Conservation (phyloP, 306 rosid species). For the Bauhinia variegata region DNA sequence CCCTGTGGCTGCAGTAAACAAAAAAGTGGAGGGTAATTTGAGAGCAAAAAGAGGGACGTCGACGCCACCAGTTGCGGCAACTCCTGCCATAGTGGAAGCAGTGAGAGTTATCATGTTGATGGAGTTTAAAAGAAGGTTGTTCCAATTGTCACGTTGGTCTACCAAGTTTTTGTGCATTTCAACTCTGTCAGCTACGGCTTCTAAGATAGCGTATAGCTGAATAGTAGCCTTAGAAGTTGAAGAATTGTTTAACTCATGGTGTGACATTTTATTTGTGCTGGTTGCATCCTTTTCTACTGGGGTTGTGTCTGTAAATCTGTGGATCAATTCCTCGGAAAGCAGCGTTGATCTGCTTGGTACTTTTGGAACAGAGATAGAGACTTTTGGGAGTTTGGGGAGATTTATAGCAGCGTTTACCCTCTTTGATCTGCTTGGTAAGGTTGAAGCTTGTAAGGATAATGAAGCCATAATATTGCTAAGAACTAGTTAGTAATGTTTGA, state of each 20-base stretch:
- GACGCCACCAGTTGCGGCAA: slow-evolving; percentile 29
- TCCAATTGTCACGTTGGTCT: slow-evolving; percentile 67
- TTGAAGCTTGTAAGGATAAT: background rate
- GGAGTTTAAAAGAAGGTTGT: slow-evolving; percentile 60
- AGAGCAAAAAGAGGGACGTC: slow-evolving; percentile 39
- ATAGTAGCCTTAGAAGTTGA: background rate
- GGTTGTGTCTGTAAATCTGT: slow-evolving; percentile 12
- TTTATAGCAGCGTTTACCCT: background rate
- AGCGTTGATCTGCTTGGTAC: background rate
- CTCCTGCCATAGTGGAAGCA: slow-evolving; percentile 54
- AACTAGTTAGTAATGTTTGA: too few species aligned
- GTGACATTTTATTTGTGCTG: background rate
- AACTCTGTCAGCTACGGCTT: slow-evolving; percentile 60
- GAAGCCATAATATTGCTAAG: background rate
- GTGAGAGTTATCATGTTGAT: slow-evolving; percentile 74
- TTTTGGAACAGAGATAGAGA: background rate
- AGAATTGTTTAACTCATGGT: background rate
- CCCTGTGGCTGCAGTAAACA: slow-evolving; percentile 67
- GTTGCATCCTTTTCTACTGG: background rate
- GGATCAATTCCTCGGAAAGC: slow-evolving; percentile 10
- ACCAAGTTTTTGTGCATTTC: slow-evolving; percentile 71
- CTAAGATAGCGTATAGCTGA: slow-evolving; percentile 60
- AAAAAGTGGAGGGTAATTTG: slow-evolving; percentile 53
- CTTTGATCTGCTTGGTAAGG: background rate
- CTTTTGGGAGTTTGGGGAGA: background rate